These are phyloP conservation scores for Cercospora beticola DNA, from an alignment of 2,329 filamentous ascomycete genomes.

Conservation along the genomic window DNA sequence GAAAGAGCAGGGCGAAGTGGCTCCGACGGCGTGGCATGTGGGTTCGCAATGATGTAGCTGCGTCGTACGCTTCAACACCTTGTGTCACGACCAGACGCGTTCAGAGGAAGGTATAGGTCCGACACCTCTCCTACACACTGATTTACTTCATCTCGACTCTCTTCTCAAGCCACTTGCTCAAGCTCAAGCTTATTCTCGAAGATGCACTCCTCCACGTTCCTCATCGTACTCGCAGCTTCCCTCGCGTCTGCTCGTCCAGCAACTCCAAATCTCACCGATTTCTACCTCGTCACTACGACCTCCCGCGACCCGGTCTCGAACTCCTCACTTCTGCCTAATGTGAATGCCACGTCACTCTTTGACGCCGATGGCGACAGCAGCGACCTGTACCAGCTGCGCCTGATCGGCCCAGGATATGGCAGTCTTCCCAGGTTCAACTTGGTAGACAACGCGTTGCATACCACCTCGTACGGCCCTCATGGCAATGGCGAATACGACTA, in stretches of 20 bases:
- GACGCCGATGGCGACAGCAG: constrained; percentile 37
- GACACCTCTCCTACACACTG: neutral
- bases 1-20: neutral
- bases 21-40: constrained; percentile 2
- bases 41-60: neutral
- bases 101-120: neutral
- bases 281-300: constrained; percentile 45
- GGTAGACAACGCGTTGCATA: constrained; percentile 37
- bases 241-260: constrained; percentile 7
- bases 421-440: constrained; percentile 44
- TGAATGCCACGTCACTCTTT: constrained; percentile 43
- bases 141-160: neutral
- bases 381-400: constrained; percentile 40
- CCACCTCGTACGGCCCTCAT: constrained; percentile 29
- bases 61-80: neutral
- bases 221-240: constrained; percentile 19
- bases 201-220: constrained; percentile 10
- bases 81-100: neutral
- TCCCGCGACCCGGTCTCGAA: constrained; percentile 31
- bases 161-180: neutral
- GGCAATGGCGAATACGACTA: constrained; percentile 31
- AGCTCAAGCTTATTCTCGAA: neutral
- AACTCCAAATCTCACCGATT: constrained; percentile 29
- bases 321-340: constrained; percentile 37
- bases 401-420: constrained; percentile 41